Conservation (phyloP, 176 grass and related monocot species). For the Saccharum officinarum region DNA sequence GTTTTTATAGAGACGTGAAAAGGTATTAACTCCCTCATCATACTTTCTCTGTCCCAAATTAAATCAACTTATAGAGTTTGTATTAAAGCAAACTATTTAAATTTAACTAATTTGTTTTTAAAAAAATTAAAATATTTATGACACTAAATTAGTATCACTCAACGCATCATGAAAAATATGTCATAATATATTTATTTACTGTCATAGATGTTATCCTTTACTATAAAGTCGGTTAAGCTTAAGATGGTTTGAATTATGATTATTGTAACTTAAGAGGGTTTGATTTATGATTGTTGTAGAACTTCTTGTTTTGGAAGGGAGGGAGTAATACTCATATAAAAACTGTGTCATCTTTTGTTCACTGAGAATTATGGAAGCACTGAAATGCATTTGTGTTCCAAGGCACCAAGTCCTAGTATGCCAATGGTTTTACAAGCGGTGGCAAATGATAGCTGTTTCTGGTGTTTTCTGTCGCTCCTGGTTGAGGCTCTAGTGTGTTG, state of each 20-base stretch:
- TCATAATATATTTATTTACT: background rate
- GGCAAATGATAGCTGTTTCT: background rate
- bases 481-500: too few species aligned
- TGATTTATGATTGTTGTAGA: background rate
- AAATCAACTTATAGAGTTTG: background rate
- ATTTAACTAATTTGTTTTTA: background rate
- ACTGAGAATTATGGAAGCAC: background rate
- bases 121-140: background rate
- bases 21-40: background rate
- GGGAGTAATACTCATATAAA: background rate
- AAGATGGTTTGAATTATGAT: background rate
- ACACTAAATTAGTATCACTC: background rate
- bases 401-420: background rate
- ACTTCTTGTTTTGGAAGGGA: background rate
- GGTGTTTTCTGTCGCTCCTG: background rate
- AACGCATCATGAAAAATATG: background rate
- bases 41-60: background rate
- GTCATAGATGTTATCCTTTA: background rate
- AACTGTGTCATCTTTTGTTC: background rate
- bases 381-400: background rate
- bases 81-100: background rate
- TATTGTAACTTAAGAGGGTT: too few species aligned
- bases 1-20: background rate
- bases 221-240: background rate
- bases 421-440: background rate